These are phyloP conservation scores for Xerocomellus intermedius DNA, from an alignment of 768 basidiomycete species.

Conservation along the genomic window DNA sequence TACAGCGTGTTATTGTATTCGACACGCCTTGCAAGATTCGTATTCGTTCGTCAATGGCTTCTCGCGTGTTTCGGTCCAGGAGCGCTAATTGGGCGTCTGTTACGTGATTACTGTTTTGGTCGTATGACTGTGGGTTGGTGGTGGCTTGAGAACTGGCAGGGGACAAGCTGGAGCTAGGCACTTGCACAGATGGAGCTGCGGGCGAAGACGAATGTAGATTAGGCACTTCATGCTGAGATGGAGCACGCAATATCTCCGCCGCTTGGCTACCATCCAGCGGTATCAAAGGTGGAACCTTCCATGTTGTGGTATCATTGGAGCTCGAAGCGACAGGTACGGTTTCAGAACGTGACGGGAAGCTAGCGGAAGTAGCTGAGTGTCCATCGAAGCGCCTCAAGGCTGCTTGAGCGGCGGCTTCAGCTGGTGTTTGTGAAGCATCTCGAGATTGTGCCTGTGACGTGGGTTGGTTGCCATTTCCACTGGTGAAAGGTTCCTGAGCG, in stretches of 20 bases:
- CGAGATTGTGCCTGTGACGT: conserved; percentile 8
- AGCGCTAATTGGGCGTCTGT: conserved; percentile 58
- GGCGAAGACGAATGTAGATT: conserved; percentile 12
- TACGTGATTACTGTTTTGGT: conserved; percentile 25
- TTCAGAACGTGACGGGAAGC: conserved; percentile 4
- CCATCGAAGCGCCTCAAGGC: conserved; percentile 52
- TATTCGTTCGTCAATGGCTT: conserved; percentile 83
- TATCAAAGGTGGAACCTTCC: conserved; percentile 27
- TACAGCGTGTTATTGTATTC: conserved; percentile 64
- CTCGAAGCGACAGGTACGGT: conserved; percentile 2
- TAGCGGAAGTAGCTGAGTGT: conserved; percentile 11
- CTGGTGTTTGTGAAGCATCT: conserved; percentile 30
- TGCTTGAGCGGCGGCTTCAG: conserved; percentile 64
- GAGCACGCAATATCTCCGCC: not conserved
- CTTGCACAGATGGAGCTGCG: not conserved
- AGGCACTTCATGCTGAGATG: not conserved
- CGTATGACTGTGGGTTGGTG: conserved; percentile 30
- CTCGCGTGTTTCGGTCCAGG: conserved; percentile 67
- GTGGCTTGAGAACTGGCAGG: not conserved
- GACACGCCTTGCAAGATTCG: conserved; percentile 78
- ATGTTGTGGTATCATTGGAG: conserved; percentile 12
- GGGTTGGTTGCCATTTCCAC: not conserved
- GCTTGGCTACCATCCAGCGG: conserved; percentile 18
- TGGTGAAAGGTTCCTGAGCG: conserved; percentile 10
- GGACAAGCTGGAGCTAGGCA: not conserved